Percentiles rank a stretch among this genome's conserved stretches.
Conservation (phyloP, 169 alveolate species). For the Plasmodium adleri region DNA sequence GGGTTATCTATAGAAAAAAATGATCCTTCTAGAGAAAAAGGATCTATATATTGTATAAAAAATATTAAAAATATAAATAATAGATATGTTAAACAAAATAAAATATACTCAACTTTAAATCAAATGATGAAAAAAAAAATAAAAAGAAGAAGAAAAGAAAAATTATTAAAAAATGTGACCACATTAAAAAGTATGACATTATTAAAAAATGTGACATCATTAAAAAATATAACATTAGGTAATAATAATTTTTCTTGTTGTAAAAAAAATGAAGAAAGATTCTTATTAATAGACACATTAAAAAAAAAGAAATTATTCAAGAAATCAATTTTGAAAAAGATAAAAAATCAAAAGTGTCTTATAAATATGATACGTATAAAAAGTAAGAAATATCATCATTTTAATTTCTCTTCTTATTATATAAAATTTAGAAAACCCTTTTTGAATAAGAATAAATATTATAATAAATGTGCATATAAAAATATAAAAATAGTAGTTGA, state of each 20-base stretch:
- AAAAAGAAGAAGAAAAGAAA: neutral
- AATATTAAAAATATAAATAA: neutral
- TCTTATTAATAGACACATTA: too few relatives aligned
- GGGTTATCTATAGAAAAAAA: too few relatives aligned
- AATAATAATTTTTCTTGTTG: too few relatives aligned
- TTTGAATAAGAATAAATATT: slow-evolving; percentile 9
- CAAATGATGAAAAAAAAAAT: neutral
- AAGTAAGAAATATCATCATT: slow-evolving; percentile 8
- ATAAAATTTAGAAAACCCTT: slow-evolving; percentile 21
- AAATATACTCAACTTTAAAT: neutral
- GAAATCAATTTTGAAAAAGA: slow-evolving; percentile 28
- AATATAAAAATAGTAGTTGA: slow-evolving; percentile 33
- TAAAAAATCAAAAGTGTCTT: neutral
- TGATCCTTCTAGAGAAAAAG: neutral
- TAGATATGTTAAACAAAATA: neutral
- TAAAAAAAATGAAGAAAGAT: too few relatives aligned
- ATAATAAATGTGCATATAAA: neutral
- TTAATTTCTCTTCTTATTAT: slow-evolving; percentile 4
- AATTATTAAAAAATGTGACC: too few relatives aligned
- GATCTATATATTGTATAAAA: neutral
- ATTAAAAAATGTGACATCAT: too few relatives aligned
- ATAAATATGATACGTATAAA: neutral
- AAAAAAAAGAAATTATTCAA: neutral
- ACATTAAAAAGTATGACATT: too few relatives aligned
- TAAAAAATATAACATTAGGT: too few relatives aligned